phyloP scores from a whole-genome alignment of 352 stramenopile genomes.

The Aphanomyces cochlioides region DNA sequence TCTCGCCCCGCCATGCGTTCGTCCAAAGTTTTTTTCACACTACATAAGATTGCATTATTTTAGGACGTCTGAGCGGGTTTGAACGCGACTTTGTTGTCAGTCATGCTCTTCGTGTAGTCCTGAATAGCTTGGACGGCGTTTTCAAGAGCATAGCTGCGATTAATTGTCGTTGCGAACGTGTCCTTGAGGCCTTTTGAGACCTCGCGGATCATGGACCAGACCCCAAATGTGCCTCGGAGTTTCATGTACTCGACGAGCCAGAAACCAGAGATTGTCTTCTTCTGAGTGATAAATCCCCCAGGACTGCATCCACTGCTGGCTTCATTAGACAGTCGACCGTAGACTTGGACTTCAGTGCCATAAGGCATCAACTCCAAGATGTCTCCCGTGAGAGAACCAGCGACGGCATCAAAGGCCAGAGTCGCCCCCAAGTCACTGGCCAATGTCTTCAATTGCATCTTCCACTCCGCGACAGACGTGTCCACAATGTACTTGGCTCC shows the following conservation, averaged over 20 bases:
- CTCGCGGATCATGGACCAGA: slow-evolving; percentile 14
- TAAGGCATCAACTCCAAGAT: too few relatives aligned
- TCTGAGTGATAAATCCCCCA: slow-evolving; percentile 9
- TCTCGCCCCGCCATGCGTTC: too few relatives aligned
- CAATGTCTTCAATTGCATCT: too few relatives aligned
- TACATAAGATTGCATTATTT: too few relatives aligned
- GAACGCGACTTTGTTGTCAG: slow-evolving; percentile 28
- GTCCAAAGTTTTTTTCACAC: too few relatives aligned
- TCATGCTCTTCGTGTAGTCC: slow-evolving; percentile 27
- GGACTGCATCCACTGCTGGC: slow-evolving; percentile 3
- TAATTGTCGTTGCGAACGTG: slow-evolving; percentile 24
- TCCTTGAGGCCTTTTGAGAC: slow-evolving; percentile 8
- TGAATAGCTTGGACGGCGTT: slow-evolving; percentile 14
- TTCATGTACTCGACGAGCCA: slow-evolving; percentile 19
- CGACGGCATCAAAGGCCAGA: too few relatives aligned
- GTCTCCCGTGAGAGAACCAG: too few relatives aligned
- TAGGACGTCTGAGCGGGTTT: too few relatives aligned
- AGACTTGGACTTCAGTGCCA: slow-evolving; percentile 27
- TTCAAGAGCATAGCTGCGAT: slow-evolving; percentile 9
- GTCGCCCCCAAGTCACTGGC: too few relatives aligned
- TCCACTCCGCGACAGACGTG: too few relatives aligned
- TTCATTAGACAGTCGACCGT: slow-evolving; percentile 29
- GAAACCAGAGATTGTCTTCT: slow-evolving; percentile 26
- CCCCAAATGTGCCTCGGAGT: slow-evolving; percentile 12
- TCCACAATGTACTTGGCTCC: too few relatives aligned